phyloP scores from a whole-genome alignment of 192 early-diverging fungal species.

The Coemansia aciculifera region DNA sequence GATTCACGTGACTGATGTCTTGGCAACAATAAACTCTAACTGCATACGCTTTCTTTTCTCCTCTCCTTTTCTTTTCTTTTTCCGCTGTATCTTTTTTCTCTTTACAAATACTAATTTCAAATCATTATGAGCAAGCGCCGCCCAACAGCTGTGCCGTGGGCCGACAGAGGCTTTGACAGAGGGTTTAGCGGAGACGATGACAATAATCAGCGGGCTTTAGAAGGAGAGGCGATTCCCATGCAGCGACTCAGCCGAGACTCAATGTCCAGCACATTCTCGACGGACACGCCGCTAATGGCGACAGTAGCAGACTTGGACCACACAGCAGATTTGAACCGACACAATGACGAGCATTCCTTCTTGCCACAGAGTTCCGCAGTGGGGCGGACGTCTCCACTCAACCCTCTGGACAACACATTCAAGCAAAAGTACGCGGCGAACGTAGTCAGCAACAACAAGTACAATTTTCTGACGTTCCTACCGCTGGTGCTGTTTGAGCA shows the following conservation, averaged over 20 bases:
- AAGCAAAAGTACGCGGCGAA: slow-evolving; percentile 69
- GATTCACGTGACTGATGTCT: neutral
- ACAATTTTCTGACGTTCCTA: slow-evolving; percentile 76
- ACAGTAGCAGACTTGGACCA: slow-evolving; percentile 32
- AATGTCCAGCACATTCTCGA: slow-evolving; percentile 38
- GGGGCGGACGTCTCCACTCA: slow-evolving; percentile 45
- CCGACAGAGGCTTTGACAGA: slow-evolving; percentile 4
- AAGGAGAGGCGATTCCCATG: slow-evolving; percentile 39
- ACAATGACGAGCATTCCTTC: neutral
- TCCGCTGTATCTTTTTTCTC: neutral
- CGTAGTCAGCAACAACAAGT: slow-evolving; percentile 85
- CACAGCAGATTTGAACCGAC: neutral
- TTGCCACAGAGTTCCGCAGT: neutral
- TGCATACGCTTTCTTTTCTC: neutral
- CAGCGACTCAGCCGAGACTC: slow-evolving; percentile 35
- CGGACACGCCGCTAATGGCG: slow-evolving; percentile 52
- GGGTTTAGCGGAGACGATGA: slow-evolving; percentile 3
- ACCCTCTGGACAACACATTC: slow-evolving; percentile 42
- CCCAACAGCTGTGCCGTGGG: slow-evolving; percentile 15
- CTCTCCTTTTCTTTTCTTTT: slow-evolving; percentile 2
- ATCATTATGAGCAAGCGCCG: slow-evolving; percentile 42
- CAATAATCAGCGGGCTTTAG: neutral
- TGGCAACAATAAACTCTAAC: neutral
- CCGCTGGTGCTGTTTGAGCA: slow-evolving; percentile 82
- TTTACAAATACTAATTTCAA: neutral